Percentiles rank a stretch among this genome's conserved stretches.
phyloP scores from a whole-genome alignment of 2,329 filamentous ascomycete species.

The Hymenoscyphus albidus region DNA sequence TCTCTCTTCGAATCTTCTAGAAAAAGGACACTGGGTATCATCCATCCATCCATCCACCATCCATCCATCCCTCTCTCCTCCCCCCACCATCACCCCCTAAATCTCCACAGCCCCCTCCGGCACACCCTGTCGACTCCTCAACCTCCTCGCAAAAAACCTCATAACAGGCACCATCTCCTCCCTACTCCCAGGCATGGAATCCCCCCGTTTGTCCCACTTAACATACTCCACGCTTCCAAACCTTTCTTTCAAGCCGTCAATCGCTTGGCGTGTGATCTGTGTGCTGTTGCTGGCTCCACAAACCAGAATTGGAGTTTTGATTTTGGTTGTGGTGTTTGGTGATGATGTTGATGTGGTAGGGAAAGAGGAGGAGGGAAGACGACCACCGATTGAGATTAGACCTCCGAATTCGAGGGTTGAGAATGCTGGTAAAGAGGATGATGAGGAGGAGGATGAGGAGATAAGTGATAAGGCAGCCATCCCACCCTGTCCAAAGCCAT shows the following conservation, averaged over 20 bases:
- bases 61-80: not conserved
- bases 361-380: constrained; percentile 50
- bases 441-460: not conserved
- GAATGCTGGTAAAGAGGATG: too few species aligned
- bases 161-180: constrained; percentile 91
- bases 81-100: constrained; percentile 9
- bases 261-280: constrained; percentile 58
- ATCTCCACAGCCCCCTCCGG: constrained; percentile 51
- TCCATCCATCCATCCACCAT: too few species aligned
- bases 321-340: constrained; percentile 44
- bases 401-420: constrained; percentile 47
- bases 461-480: constrained; percentile 47
- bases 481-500: constrained; percentile 55
- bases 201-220: constrained; percentile 65
- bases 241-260: constrained; percentile 59
- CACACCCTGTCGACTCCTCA: constrained; percentile 52
- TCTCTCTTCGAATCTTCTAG: not conserved
- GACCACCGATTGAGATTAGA: constrained; percentile 60
- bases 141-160: constrained; percentile 70
- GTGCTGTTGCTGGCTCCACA: constrained; percentile 51
- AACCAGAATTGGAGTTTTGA: constrained; percentile 60
- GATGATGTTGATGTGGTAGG: too few species aligned
- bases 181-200: constrained; percentile 76
- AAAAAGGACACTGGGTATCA: too few species aligned
- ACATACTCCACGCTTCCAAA: constrained; percentile 66